Conservation (phyloP, 768 basidiomycete species). For the Tremella yokohamensis region DNA sequence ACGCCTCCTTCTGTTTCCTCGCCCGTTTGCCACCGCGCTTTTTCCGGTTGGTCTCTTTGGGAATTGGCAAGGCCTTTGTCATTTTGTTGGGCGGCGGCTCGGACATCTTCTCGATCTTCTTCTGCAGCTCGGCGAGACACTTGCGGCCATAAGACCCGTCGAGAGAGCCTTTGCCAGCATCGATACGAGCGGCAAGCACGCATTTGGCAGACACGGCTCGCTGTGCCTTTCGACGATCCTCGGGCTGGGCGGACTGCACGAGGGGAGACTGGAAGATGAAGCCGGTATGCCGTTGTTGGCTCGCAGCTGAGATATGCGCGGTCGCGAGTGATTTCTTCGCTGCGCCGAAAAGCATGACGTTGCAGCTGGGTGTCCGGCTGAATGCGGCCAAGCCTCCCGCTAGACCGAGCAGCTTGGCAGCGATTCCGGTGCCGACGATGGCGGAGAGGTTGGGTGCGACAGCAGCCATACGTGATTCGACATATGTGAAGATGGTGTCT, state of each 20-base stretch:
- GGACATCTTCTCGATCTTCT: conserved; percentile 81
- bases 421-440: conserved; percentile 97
- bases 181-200: conserved; percentile 85
- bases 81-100: conserved; percentile 94
- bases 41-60: conserved; percentile 93
- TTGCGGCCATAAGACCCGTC: conserved; percentile 73
- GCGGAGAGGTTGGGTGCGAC: conserved; percentile 97
- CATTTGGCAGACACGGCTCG: conserved; percentile 90
- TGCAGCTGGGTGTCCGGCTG: conserved; percentile 91
- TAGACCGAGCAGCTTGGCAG: conserved; percentile 94
- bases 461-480: conserved; percentile 97
- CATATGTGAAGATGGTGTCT: conserved; percentile 98
- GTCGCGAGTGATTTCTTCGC: conserved; percentile 79
- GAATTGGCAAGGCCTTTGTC: conserved; percentile 85
- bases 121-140: conserved; percentile 83
- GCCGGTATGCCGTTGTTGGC: conserved; percentile 87
- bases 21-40: conserved; percentile 92
- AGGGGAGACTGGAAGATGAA: conserved; percentile 94
- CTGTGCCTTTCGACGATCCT: conserved; percentile 87
- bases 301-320: conserved; percentile 75
- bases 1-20: conserved; percentile 96
- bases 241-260: conserved; percentile 76
- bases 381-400: conserved; percentile 88
- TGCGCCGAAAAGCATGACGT: conserved; percentile 85
- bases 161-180: conserved; percentile 75